These are phyloP conservation scores for Beverwykella pulmonaria DNA, from an alignment of 495 filamentous ascomycete species.

Conservation along the genomic window DNA sequence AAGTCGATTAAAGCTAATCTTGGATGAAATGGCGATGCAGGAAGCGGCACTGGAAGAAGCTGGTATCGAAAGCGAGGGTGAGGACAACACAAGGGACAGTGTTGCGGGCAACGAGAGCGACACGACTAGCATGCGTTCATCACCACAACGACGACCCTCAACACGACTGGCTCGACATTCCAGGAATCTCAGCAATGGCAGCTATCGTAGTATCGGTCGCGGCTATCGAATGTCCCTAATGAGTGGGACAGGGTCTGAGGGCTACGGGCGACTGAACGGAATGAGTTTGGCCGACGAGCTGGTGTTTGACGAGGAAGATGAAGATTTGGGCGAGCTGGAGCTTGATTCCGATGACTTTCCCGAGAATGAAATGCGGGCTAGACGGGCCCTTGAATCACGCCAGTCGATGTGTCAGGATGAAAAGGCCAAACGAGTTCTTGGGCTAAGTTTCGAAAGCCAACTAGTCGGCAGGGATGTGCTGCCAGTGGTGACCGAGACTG, in stretches of 20 bases:
- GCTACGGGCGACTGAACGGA: constrained; percentile 63
- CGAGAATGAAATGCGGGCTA: constrained; percentile 44
- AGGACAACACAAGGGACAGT: constrained; percentile 54
- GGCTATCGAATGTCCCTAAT: constrained; percentile 66
- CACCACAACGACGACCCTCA: constrained; percentile 50
- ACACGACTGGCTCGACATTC: constrained; percentile 62
- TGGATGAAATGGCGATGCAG: constrained; percentile 79
- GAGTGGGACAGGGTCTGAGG: constrained; percentile 50
- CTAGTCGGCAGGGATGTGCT: constrained; percentile 18
- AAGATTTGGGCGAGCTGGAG: constrained; percentile 48
- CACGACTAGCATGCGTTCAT: constrained; percentile 69
- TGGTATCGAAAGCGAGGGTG: constrained; percentile 53
- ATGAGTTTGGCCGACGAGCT: constrained; percentile 89
- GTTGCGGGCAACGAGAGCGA: constrained; percentile 64
- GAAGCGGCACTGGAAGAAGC: constrained; percentile 60
- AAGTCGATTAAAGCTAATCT: constrained; percentile 75
- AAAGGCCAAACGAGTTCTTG: constrained; percentile 50
- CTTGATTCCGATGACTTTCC: constrained; percentile 45
- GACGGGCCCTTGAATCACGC: constrained; percentile 42
- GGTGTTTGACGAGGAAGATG: constrained; percentile 74
- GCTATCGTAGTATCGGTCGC: constrained; percentile 52
- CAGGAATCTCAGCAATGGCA: constrained; percentile 67
- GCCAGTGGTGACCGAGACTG: constrained; percentile 11
- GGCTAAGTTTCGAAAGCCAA: constrained; percentile 35
- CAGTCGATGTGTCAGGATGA: constrained; percentile 42